These are phyloP conservation scores for Aspergillus cavernicola DNA, from an alignment of 495 filamentous ascomycete genomes.

Conservation along the genomic window DNA sequence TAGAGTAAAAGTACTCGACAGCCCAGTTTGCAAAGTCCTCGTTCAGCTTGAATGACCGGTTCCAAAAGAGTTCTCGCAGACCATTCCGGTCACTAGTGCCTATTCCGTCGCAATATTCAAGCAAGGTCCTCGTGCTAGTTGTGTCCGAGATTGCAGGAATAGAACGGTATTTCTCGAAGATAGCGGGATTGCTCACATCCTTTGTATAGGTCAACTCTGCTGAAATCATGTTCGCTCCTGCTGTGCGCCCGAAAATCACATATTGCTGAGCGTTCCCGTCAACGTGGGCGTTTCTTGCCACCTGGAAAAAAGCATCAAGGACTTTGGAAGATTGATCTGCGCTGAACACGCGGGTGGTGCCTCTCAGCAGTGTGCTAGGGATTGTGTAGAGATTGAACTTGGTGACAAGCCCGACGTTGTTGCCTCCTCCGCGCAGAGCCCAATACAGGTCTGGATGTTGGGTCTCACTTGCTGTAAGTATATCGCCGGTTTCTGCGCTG, in stretches of 20 bases:
- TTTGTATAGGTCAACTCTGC: conserved; percentile 40
- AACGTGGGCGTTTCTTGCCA: not conserved
- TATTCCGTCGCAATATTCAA: conserved; percentile 43
- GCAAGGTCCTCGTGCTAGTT: conserved; percentile 38
- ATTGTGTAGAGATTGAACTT: conserved; percentile 39
- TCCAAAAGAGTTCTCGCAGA: conserved; percentile 43
- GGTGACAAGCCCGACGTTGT: conserved; percentile 51
- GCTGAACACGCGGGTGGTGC: conserved; percentile 3
- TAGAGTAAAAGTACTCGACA: conserved; percentile 33
- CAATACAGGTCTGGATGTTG: conserved; percentile 45
- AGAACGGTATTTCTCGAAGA: conserved; percentile 39
- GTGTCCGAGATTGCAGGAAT: conserved; percentile 35
- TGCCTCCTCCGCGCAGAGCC: conserved; percentile 50
- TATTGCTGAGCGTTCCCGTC: conserved; percentile 43
- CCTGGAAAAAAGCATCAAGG: conserved; percentile 10
- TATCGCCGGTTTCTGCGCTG: conserved; percentile 34
- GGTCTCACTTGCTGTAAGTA: conserved; percentile 36
- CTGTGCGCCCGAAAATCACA: conserved; percentile 33
- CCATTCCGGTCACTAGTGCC: conserved; percentile 38
- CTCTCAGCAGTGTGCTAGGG: not conserved
- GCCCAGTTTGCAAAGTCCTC: conserved; percentile 32
- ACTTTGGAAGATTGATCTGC: conserved; percentile 6
- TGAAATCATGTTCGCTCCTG: conserved; percentile 28
- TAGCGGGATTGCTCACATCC: conserved; percentile 33
- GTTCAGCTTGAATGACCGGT: conserved; percentile 33